Evolutionary conservation across 192 early-diverging fungal genomes (phyloP).

Genomic region (Backusella macrospora): DNA sequence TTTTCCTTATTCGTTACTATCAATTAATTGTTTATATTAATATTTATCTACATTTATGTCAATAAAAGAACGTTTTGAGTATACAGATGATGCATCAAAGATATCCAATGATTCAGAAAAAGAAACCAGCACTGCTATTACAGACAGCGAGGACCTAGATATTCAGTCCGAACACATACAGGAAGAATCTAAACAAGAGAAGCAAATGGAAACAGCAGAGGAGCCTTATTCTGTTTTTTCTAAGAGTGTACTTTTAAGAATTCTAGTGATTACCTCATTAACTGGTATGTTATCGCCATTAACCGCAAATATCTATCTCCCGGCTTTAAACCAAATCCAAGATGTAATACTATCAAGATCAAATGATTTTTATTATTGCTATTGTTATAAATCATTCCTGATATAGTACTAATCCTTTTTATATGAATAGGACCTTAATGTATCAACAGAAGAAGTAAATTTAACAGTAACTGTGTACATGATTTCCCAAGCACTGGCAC

Average conservation of each 20-base stretch:
- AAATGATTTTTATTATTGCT: not conserved
- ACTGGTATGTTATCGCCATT: constrained; percentile 36
- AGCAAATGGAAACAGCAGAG: not conserved
- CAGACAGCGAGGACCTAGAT: not conserved
- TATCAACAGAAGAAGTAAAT: constrained; percentile 13
- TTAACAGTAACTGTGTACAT: constrained; percentile 26
- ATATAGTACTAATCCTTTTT: not conserved
- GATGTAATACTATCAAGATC: constrained; percentile 1
- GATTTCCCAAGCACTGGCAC: constrained; percentile 39
- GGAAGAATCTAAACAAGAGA: not conserved
- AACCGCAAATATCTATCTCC: constrained; percentile 32
- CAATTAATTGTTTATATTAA: not conserved
- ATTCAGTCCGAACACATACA: not conserved
- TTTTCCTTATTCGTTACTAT: not conserved
- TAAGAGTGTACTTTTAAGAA: constrained; percentile 35
- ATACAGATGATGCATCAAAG: not conserved
- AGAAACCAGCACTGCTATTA: not conserved
- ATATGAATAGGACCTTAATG: constrained; percentile 12
- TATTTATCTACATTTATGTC: not conserved
- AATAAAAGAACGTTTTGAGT: not conserved
- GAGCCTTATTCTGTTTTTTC: constrained; percentile 29
- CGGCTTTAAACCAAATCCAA: constrained; percentile 29
- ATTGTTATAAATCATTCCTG: not conserved
- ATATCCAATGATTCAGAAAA: not conserved
- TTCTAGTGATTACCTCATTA: constrained; percentile 37